Base-by-base conservation (phyloP, 202 grass and related monocot species). In the Elaeis oleifera region DNA sequence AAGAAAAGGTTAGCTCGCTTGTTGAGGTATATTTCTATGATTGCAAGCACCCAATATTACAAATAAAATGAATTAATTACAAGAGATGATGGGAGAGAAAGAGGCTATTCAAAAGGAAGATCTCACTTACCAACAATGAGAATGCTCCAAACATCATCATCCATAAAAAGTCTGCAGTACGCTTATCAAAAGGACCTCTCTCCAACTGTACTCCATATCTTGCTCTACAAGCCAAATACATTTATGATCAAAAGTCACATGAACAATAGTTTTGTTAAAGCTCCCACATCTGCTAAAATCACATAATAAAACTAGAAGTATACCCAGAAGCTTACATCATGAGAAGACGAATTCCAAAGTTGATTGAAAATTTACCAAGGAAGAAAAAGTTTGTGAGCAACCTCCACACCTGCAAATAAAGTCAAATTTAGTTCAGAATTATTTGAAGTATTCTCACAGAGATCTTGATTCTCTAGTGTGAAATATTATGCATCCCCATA, bases 61-160 rank as follows among this genome's bases (percentile, higher is more conserved):
- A 44, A 44, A 1, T 11, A 44, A 36, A 44, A 44, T 13, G 1
- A 14, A 44, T 44, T 13, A 44, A 11, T 44, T 44, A 9, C 9
- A 44, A 13, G 11, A 44, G 36, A 44, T 44, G 36, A 44, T 31
- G 28, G 28, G 3, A 20, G 53, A 32, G 68, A 65, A 3, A 72
- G 78, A 49, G 44, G 4, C 3, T 49, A 23, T 7, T 3, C 24
- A 52, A 1, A 21, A 17, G 22, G 20, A 44, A 13, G 36, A 44
- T 44, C 8, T 44, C 36, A 79, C 75, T 70, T 39, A 92, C 88
- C 84, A 97, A 65, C 60, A 97, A 55, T 58, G 80, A 86, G 56
- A 86, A 48, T 36, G 72, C 88, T 66, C 94, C 80, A 64, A 99
- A 86, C 67, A 99, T 89, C 94, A 99, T 92, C 94, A 92, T 92